A percentile compares a stretch with the other conserved stretches of the same genome.
Evolutionary conservation across 495 filamentous ascomycete species (phyloP).

Genomic region (Coniosporium apollinis): DNA sequence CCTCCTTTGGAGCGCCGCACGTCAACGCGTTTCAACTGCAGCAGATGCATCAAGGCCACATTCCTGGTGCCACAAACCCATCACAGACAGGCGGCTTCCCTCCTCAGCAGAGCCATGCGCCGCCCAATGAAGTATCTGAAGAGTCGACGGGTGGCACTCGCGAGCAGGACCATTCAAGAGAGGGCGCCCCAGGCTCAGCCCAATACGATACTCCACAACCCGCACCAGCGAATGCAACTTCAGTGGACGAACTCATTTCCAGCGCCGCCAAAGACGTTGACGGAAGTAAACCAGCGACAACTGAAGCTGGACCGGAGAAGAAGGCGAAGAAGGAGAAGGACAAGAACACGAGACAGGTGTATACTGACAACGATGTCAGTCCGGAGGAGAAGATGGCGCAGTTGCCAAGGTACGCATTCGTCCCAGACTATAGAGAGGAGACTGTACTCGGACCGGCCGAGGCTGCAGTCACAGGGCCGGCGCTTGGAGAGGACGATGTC

Average conservation of each 20-base stretch:
- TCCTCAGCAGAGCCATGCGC: no score
- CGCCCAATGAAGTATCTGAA: no score
- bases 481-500: constrained; percentile 6
- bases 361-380: constrained; percentile 47
- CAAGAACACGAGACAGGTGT: not conserved
- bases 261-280: not conserved
- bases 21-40: constrained; percentile 44
- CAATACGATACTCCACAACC: not conserved
- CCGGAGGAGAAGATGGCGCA: constrained; percentile 75
- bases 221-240: not conserved
- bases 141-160: no score
- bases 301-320: not conserved
- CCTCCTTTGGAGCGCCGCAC: constrained; percentile 37
- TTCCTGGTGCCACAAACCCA: constrained; percentile 5
- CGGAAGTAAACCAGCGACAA: not conserved
- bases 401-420: constrained; percentile 60
- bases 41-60: constrained; percentile 44
- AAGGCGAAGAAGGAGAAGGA: constrained; percentile 2
- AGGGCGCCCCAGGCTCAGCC: no score
- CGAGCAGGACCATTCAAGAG: no score
- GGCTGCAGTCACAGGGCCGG: constrained; percentile 13
- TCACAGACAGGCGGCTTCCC: not conserved
- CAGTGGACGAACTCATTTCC: constrained; percentile 1
- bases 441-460: constrained; percentile 15
- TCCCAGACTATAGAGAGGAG: constrained; percentile 29